Evolutionary conservation across 306 rosid genomes (phyloP).

Genomic region (Trifolium repens): DNA sequence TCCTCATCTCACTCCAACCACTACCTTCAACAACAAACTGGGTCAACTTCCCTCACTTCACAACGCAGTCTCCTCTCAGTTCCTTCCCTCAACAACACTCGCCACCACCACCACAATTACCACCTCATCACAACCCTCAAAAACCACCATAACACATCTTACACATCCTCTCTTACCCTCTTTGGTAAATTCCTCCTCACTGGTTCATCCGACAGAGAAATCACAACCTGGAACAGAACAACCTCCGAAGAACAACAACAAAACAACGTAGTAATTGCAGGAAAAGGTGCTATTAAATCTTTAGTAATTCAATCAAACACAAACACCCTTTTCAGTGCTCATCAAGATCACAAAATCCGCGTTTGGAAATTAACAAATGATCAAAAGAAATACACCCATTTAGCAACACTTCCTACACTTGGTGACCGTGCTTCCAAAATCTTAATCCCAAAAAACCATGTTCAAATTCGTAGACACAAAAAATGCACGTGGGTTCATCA

Average conservation of each 20-base stretch:
- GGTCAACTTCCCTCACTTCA: constrained; percentile 48
- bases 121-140: constrained; percentile 59
- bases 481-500: constrained; percentile 92
- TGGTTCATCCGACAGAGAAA: constrained; percentile 83
- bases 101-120: constrained; percentile 34
- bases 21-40: constrained; percentile 26
- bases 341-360: constrained; percentile 88
- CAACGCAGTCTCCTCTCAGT: constrained; percentile 62
- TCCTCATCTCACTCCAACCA: constrained; percentile 50
- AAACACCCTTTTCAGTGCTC: constrained; percentile 79
- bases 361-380: constrained; percentile 65
- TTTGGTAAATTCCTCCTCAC: constrained; percentile 70
- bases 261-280: constrained; percentile 51
- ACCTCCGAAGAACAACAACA: constrained; percentile 21
- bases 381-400: constrained; percentile 55
- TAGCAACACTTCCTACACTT: constrained; percentile 82
- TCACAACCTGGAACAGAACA: constrained; percentile 60
- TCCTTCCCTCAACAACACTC: constrained; percentile 38
- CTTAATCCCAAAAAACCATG: constrained; percentile 67
- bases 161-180: constrained; percentile 68
- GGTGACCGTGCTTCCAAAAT: constrained; percentile 76
- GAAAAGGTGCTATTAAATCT: constrained; percentile 89
- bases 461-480: constrained; percentile 81
- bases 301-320: constrained; percentile 61
- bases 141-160: constrained; percentile 62